Evolutionary conservation across 2,329 filamentous ascomycete species (phyloP), one percentile per base, ranked within the genome.

Genomic region (Scedosporium boydii): DNA sequence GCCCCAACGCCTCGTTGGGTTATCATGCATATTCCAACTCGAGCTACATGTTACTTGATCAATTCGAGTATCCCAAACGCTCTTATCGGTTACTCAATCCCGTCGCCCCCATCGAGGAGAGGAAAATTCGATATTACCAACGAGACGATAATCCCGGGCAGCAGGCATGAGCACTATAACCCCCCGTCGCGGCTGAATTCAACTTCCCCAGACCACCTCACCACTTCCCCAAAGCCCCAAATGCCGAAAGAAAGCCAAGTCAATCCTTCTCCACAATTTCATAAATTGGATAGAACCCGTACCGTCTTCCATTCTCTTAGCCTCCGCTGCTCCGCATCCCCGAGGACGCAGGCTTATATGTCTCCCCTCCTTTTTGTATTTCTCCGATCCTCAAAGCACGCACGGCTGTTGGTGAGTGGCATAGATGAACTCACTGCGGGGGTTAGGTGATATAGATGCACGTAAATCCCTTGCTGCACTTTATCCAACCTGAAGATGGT

Each of bases 111-210:
- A 38, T 38, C 9, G 10, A 4, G 34, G 34, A 38, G 12, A 38
- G 12, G 10, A 9, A 38, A 38, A 4, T 38, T 14, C 34, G 29
- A 7, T 38, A 3, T 10, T 38, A 4, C 34, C 34, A 38, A 38
- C 34, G 10, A 38, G 10, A 38, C 10, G 34, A 38, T 12, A 38
- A 51, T 51, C n/a, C 46, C 46, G 21, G 46, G 46, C 14, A 5
- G 14, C 44, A 48, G 44, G 18, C 14, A 16, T 9, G 9, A 5
- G 29, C 6, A 18, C 55, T 41, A 41, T 34, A 58, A 58, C n/a
- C 18, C 55, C 38, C 21, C 44, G 23, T 60, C 21, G 58, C 58
- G 58, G 58, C 58, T 60, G 58, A 60, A 60, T 60, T 60, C 21
- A 14, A 38, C 38, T 59, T 21, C 16, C 58, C 38, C 58, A 42